Evolutionary conservation across 129 eudicot species (phyloP), one percentile per base, ranked within the genome.

Genomic region (Artemisia annua): DNA sequence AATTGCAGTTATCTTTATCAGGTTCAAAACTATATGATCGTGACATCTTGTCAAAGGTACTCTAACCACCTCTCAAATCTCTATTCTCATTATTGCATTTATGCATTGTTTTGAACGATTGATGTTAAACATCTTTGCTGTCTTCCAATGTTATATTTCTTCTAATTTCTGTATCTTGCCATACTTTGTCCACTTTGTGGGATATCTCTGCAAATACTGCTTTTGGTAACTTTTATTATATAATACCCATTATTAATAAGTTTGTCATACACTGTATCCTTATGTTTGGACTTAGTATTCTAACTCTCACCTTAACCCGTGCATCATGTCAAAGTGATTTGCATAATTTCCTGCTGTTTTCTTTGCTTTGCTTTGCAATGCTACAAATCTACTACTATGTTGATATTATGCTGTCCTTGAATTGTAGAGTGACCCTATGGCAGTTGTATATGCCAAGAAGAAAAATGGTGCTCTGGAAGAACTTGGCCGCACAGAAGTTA

Each of bases 401-500:
- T 48, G 66, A 70, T 70, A 22, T 39, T 63, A 75, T 76, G n/a
- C 4, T 78, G 64, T 19, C 28, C 39, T 70, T 30, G 30, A 57
- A 19, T 50, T 80, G 63, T 80, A 95, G 99, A 95, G 99, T 78
- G 99, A 95, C 84, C 99, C 97, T 10, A 95, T 95, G 87, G 92
- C 89, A 46, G 88, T 95, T 28, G 88, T 85, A 48, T 95, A 79
- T 75, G 64, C 63, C 67, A 86, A 85, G 85, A 91, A 66, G 80
- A 84, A 73, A 72, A 86, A 87, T 63, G 97, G 97, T 72, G 80
- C 63, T 59, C 80, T 91, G 32, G 87, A 91, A 73, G 96, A 95
- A 83, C 79, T 95, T 81, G 99, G 99, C 32, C 91, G 99, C 15
- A 88, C 99, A 26, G 99, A 95, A 74, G 99, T 95, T 68, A 86